phyloP scores from a whole-genome alignment of 108 stramenopile species.

The Seminavis robusta region DNA sequence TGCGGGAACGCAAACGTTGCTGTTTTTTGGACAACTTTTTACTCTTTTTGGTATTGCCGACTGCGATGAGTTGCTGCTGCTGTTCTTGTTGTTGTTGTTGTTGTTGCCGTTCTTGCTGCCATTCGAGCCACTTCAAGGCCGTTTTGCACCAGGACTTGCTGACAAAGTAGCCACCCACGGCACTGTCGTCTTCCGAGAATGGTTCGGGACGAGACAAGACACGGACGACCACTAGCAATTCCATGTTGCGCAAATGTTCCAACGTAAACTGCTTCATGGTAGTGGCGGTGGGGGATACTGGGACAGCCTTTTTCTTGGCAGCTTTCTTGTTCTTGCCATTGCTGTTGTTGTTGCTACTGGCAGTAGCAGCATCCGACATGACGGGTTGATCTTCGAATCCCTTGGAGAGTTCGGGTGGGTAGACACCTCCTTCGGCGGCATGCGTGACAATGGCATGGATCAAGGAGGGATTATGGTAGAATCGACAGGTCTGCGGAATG shows the following conservation, averaged over 20 bases:
- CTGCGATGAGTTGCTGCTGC: conserved; percentile 26
- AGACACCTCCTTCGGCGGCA: conserved; percentile 60
- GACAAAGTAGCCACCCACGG: conserved; percentile 61
- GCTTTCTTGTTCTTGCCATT: conserved; percentile 5
- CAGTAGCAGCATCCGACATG: conserved; percentile 22
- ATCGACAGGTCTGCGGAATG: conserved; percentile 62
- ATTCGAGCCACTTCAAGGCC: conserved; percentile 83
- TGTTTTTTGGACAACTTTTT: conserved; percentile 83
- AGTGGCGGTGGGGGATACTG: neutral
- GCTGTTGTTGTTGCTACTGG: conserved; percentile 20
- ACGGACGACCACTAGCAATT: conserved; percentile 84
- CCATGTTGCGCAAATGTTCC: conserved; percentile 81
- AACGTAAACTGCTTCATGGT: conserved; percentile 47
- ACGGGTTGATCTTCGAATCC: conserved; percentile 44
- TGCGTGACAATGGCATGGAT: conserved; percentile 55
- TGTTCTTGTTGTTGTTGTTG: conserved; percentile 26
- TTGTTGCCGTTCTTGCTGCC: conserved; percentile 45
- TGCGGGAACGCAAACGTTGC: conserved; percentile 58
- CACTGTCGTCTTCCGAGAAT: conserved; percentile 27
- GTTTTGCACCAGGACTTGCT: conserved; percentile 83
- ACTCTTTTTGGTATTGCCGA: conserved; percentile 14
- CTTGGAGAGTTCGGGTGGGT: conserved; percentile 60
- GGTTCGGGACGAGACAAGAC: conserved; percentile 79
- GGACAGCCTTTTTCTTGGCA: neutral
- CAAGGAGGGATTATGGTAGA: conserved; percentile 57